Evolutionary conservation across 768 basidiomycete genomes (phyloP), one percentile per base, ranked within the genome.

Genomic region (Lentinus brumalis): DNA sequence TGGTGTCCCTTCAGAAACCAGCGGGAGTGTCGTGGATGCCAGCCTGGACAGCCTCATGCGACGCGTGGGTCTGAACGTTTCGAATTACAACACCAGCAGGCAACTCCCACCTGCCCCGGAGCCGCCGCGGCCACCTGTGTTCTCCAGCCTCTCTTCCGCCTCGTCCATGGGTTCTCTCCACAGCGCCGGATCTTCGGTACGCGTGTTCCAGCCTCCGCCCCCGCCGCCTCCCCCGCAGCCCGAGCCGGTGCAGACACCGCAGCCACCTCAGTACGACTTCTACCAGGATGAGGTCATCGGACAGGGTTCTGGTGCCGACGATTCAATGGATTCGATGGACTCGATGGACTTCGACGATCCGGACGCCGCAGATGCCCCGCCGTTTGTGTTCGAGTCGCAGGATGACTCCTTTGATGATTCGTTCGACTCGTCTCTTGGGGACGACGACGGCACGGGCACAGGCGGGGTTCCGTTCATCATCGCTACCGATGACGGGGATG

Each of bases 31-130:
- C 15, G 77, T 77, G 2, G 86, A 88, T 63, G 72, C 82, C 2
- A 88, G 84, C 67, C 70, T 91, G 55, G 87, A 89, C 61, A 87
- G 84, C 57, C 83, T 91, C 80, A 86, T 92, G 78, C 80, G 82
- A 35, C 81, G 83, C 6, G 81, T 87, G 6, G 86, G 83, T 15
- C 74, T 85, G 45, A 75, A 76, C 31, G 69, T 81, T 44, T 78
- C 71, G 3, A 62, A 50, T 1, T 56, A 52, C n/a, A 44, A 38
- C 53, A 45, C 32, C 21, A 35, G 35, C 35, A 35, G 11, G 35
- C 35, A 35, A 35, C 3, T 35, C 35, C 7, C 12, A 21, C 29
- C 47, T 46, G 47, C 53, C 39, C 46, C 59, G 51, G 60, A 50
- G 29, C n/a, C 35, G 16, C n/a, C 39, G 38, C 59, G 50, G 10